These are phyloP conservation scores for Lomentospora prolificans DNA, from an alignment of 2,329 filamentous ascomycete genomes.

Conservation along the genomic window DNA sequence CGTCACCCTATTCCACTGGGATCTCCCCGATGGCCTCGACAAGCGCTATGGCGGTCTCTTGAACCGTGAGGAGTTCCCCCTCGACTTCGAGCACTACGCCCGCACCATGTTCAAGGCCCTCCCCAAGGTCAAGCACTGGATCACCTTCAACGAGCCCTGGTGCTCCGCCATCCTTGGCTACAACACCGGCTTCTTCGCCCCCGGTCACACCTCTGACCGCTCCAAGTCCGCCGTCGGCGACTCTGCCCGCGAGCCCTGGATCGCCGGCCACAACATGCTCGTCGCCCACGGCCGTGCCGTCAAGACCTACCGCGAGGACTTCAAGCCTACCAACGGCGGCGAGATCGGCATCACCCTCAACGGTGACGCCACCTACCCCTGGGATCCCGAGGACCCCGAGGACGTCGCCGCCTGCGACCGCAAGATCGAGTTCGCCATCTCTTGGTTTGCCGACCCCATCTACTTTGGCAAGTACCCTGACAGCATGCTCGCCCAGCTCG, in stretches of 20 bases:
- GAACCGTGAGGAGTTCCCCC: constrained; percentile 72
- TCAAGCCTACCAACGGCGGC: constrained; percentile 61
- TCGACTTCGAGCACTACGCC: constrained; percentile 73
- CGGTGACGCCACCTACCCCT: constrained; percentile 74
- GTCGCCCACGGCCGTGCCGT: constrained; percentile 73
- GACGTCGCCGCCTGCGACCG: constrained; percentile 69
- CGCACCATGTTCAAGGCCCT: constrained; percentile 66
- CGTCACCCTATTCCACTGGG: constrained; percentile 83
- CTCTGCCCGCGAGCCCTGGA: constrained; percentile 69
- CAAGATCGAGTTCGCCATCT: constrained; percentile 80
- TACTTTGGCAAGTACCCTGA: constrained; percentile 78
- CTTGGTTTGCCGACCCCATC: constrained; percentile 81
- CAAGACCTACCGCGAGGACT: constrained; percentile 73
- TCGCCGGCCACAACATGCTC: constrained; percentile 70
- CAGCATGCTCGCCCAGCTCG: constrained; percentile 74
- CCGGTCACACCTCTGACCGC: constrained; percentile 71
- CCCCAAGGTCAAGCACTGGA: constrained; percentile 75
- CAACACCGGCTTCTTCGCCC: constrained; percentile 67
- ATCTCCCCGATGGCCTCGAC: constrained; percentile 68
- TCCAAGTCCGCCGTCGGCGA: constrained; percentile 62
- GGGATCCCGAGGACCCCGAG: constrained; percentile 64
- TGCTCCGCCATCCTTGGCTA: constrained; percentile 76
- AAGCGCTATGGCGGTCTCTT: constrained; percentile 73
- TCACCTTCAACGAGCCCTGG: constrained; percentile 87
- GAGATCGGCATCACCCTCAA: constrained; percentile 85